phyloP scores from a whole-genome alignment of 257 asterid genomes.

The Plantago elongata region DNA sequence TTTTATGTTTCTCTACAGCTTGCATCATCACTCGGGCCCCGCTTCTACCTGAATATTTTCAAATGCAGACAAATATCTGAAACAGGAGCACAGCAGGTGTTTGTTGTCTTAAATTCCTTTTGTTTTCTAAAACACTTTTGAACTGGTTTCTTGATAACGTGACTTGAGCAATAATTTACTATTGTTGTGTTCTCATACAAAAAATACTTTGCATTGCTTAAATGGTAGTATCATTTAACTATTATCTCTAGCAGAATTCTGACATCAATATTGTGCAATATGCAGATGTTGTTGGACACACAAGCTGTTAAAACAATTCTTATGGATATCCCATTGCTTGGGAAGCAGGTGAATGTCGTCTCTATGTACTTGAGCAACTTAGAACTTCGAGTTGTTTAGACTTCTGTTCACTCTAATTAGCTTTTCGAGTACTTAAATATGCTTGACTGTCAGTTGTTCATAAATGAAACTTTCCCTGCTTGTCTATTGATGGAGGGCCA shows the following conservation, averaged over 20 bases:
- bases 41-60: slow-evolving; percentile 85
- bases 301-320: slow-evolving; percentile 96
- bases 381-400: slow-evolving; percentile 7
- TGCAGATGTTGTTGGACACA: slow-evolving; percentile 97
- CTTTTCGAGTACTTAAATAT: not conserved
- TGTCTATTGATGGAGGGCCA: not conserved
- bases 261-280: slow-evolving; percentile 19
- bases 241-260: slow-evolving; percentile 13
- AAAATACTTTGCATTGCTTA: not conserved
- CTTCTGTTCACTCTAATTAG: not conserved
- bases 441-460: slow-evolving; percentile 7
- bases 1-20: slow-evolving; percentile 50
- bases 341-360: slow-evolving; percentile 56
- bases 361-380: not conserved
- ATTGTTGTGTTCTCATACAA: slow-evolving; percentile 9
- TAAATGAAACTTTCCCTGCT: not conserved
- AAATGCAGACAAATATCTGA: slow-evolving; percentile 97
- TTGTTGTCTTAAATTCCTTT: too few species aligned
- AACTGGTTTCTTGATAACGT: slow-evolving; percentile 9
- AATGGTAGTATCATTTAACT: slow-evolving; percentile 12
- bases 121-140: too few species aligned
- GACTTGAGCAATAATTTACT: slow-evolving; percentile 6
- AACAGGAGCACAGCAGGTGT: slow-evolving; percentile 93
- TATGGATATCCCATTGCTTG: slow-evolving; percentile 91
- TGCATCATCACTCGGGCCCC: slow-evolving; percentile 93